Evolutionary conservation across 257 asterid species (phyloP).

Genomic region (Linderniella brevidens): DNA sequence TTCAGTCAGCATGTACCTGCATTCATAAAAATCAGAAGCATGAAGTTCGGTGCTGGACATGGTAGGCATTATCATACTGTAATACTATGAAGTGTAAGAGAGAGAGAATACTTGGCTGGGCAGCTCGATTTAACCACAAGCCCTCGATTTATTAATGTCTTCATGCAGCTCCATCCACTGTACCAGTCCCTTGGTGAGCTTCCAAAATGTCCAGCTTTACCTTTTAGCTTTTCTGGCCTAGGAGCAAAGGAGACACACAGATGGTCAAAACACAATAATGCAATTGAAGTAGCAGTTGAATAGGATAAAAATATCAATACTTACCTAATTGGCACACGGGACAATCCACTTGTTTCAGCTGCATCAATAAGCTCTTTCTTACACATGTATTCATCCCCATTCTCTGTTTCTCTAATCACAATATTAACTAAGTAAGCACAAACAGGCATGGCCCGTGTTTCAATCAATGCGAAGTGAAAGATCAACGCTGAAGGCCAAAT

Average conservation of each 20-base stretch:
- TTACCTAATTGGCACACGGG: constrained; percentile 73
- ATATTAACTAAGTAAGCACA: constrained; percentile 5
- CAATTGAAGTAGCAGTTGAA: constrained; percentile 1
- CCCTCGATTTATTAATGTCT: constrained; percentile 56
- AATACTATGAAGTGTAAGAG: constrained; percentile 7
- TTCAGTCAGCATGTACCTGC: constrained; percentile 89
- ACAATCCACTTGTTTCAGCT: constrained; percentile 87
- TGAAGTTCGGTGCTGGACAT: constrained; percentile 4
- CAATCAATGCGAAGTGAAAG: not conserved
- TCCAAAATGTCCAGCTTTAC: constrained; percentile 64
- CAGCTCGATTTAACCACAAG: constrained; percentile 89
- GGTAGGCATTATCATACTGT: not conserved
- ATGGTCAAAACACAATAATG: constrained; percentile 9
- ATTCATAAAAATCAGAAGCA: constrained; percentile 12
- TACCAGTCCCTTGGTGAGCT: constrained; percentile 87
- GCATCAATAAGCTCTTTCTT: constrained; percentile 81
- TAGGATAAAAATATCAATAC: constrained; percentile 8
- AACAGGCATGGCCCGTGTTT: constrained; percentile 1
- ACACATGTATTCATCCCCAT: constrained; percentile 57
- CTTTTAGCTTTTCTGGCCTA: constrained; percentile 83
- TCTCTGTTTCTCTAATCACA: constrained; percentile 34
- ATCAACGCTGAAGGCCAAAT: not conserved
- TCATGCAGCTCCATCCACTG: constrained; percentile 96
- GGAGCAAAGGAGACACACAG: constrained; percentile 7
- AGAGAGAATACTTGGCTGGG: constrained; percentile 76